These are phyloP conservation scores for Termitomyces sp. DNA, from an alignment of 1,284 basidiomycete genomes.

Conservation along the genomic window DNA sequence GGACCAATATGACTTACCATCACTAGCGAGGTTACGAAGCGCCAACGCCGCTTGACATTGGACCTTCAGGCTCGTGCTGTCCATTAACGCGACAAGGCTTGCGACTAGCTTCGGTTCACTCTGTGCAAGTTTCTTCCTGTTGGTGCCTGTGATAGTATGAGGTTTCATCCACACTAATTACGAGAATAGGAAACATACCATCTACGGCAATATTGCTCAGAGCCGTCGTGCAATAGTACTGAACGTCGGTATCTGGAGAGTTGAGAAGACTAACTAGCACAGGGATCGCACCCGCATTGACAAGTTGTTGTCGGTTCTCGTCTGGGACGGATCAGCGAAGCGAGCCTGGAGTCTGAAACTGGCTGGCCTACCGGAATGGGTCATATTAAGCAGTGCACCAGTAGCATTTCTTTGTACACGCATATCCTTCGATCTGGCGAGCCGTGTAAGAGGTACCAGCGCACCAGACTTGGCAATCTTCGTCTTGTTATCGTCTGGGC, in stretches of 20 bases:
- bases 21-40: constrained; percentile 93
- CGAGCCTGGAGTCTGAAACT: constrained; percentile 4
- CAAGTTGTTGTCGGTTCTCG: constrained; percentile 97
- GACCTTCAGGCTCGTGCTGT: constrained; percentile 95
- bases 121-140: constrained; percentile 93
- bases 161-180: background rate
- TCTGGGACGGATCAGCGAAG: constrained; percentile 43
- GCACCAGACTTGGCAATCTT: constrained; percentile 99
- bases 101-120: constrained; percentile 94
- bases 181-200: constrained; percentile 40
- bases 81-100: constrained; percentile 95
- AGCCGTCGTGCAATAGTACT: constrained; percentile 99
- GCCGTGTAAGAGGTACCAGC: constrained; percentile 90
- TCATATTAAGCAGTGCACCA: constrained; percentile 98
- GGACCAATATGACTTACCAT: constrained; percentile 57
- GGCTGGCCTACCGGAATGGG: constrained; percentile 77
- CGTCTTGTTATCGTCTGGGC: constrained; percentile 96
- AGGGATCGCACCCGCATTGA: constrained; percentile 97
- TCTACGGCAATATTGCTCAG: constrained; percentile 98
- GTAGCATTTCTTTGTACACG: constrained; percentile 98
- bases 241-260: constrained; percentile 97
- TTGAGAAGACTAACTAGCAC: constrained; percentile 94
- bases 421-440: constrained; percentile 99
- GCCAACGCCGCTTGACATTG: constrained; percentile 98
- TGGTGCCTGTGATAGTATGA: constrained; percentile 48